Percentiles rank a stretch among this genome's conserved stretches.
These are phyloP conservation scores for Acer campestre DNA, from an alignment of 345 rosid species.

Conservation along the genomic window DNA sequence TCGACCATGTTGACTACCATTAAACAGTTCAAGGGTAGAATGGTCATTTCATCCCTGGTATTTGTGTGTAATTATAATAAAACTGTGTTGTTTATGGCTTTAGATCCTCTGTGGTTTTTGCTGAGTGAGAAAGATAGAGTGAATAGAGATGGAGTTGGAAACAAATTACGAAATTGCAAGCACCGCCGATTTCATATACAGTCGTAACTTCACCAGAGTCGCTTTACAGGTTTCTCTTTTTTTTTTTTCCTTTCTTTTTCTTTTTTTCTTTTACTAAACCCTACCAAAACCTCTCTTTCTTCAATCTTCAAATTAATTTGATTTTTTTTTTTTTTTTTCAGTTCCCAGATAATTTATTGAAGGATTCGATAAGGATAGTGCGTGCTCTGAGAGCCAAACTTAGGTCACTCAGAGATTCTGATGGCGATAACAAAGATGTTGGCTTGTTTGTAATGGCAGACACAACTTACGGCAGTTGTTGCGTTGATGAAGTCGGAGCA, in stretches of 20 bases:
- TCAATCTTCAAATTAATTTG: neutral
- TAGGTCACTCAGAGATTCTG: constrained; percentile 34
- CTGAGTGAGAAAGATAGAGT: neutral
- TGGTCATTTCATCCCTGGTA: too few species aligned
- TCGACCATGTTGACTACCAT: too few species aligned
- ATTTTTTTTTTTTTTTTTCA: constrained; percentile 20
- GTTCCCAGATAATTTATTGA: constrained; percentile 89
- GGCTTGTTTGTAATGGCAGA: constrained; percentile 88
- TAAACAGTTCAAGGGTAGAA: too few species aligned
- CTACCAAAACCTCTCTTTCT: neutral
- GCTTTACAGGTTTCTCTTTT: constrained; percentile 66
- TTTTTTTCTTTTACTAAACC: neutral
- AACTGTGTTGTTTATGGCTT: too few species aligned
- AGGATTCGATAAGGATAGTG: constrained; percentile 65
- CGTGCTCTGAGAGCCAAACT: constrained; percentile 43
- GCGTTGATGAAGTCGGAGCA: constrained; percentile 93
- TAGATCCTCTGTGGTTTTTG: neutral
- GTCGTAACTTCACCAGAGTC: constrained; percentile 58
- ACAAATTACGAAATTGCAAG: constrained; percentile 51
- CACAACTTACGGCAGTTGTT: constrained; percentile 88
- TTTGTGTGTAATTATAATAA: too few species aligned
- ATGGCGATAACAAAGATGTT: constrained; percentile 45
- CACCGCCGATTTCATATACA: constrained; percentile 64
- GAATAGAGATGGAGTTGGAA: constrained; percentile 50
- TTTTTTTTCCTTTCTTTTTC: neutral